Evolutionary conservation across 2,329 filamentous ascomycete species (phyloP), one percentile per base, ranked within the genome.

Genomic region (Fusarium duplospermum): DNA sequence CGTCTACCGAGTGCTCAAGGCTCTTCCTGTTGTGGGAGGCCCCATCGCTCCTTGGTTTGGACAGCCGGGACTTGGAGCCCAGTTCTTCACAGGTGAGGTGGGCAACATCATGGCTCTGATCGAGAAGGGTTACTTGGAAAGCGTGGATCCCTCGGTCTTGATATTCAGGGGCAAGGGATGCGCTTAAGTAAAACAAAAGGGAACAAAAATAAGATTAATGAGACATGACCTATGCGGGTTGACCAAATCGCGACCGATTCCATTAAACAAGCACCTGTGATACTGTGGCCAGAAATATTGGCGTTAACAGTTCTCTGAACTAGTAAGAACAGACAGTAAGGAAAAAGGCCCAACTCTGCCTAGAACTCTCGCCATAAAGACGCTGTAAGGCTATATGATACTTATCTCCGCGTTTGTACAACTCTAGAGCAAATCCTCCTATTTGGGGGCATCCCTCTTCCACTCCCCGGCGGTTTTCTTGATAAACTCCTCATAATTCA

Each of bases 21-120:
- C 80, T 1, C 80, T 89, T 4, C 74, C 76, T 4, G 85, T 87
- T 0, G 64, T 81, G 0, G 77, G 83, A 10, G 87, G 87, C 0
- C 86, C 86, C 0, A 86, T 88, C 69, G 83, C 84, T 2, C 81
- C 84, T 10, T 88, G 84, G 85, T 89, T 88, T 67, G 85, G 85
- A 10, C 86, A 88, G 79, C 85, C 85, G 0, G 87, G 87, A 0
- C 80, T 86, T 40, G 86, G 86, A 20, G 72, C 78, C 3, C 78
- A 80, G 62, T 80, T 80, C 22, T 80, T 70, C 8, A 80, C 38
- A 76, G 85, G 50, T 81, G 79, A 72, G 11, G 29, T 67, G 7
- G 76, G 76, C 1, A 78, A 76, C 18, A 64, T 78, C 54, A 65
- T 75, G 57, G 62, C 60, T 6, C 24, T 78, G 20, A 65, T 78